Evolutionary conservation across 306 rosid genomes (phyloP).

Genomic region (Canavalia gladiata): DNA sequence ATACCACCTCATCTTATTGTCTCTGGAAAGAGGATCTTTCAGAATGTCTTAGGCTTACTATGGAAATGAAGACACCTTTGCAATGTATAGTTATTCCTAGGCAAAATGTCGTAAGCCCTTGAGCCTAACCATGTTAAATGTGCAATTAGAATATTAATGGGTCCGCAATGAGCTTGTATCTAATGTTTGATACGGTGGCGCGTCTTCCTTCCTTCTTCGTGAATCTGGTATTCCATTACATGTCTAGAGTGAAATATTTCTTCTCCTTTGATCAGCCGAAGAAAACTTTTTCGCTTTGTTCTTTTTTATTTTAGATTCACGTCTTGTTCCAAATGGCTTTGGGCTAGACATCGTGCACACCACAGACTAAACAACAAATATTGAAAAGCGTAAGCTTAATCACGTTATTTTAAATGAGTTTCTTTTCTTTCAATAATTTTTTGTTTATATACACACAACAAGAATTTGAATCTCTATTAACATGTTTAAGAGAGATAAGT

Average conservation of each 20-base stretch:
- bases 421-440: too few species aligned
- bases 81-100: constrained; percentile 54
- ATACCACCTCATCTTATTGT: too few species aligned
- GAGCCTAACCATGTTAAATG: not conserved
- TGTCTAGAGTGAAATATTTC: constrained; percentile 23
- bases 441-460: too few species aligned
- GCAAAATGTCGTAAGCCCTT: not conserved
- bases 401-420: too few species aligned
- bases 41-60: constrained; percentile 74
- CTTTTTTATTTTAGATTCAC: not conserved
- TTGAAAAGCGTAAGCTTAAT: too few species aligned
- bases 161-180: not conserved
- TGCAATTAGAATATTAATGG: not conserved
- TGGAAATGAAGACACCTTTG: constrained; percentile 79
- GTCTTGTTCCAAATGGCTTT: not conserved
- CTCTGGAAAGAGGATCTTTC: constrained; percentile 59
- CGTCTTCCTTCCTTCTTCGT: not conserved
- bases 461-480: too few species aligned
- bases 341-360: not conserved
- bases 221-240: constrained; percentile 12
- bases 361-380: not conserved
- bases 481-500: too few species aligned
- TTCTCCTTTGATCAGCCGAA: too few species aligned
- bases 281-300: not conserved
- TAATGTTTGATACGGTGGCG: not conserved